Percentiles rank a stretch among this genome's conserved stretches.
These are phyloP conservation scores for Apiospora saccharicola DNA, from an alignment of 2,329 filamentous ascomycete genomes.

Conservation along the genomic window DNA sequence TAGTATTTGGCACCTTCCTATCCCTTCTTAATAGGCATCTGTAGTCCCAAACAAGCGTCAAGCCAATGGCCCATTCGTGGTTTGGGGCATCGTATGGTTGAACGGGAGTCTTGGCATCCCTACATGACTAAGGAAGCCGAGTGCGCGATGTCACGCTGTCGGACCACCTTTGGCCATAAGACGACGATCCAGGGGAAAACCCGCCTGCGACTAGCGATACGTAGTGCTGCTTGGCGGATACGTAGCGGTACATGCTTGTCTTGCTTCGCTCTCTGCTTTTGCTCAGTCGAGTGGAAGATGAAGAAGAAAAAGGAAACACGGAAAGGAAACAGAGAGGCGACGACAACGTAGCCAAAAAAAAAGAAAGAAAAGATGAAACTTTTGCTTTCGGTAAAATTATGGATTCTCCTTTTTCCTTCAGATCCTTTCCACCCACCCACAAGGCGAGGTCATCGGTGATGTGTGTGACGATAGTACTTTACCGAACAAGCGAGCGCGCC, in stretches of 20 bases:
- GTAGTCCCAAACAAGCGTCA: conserved; percentile 24
- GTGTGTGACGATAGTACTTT: not conserved
- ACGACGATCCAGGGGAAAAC: conserved; percentile 14
- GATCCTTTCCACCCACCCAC: no score
- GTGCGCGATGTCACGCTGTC: conserved; percentile 16
- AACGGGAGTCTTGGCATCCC: not conserved
- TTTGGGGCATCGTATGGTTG: not conserved
- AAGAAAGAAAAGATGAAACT: not conserved
- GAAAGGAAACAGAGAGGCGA: not conserved
- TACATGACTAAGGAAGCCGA: conserved; percentile 12
- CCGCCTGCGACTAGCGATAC: not conserved
- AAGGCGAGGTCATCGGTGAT: not conserved
- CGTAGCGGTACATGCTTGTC: not conserved
- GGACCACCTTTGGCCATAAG: conserved; percentile 3
- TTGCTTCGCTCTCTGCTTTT: not conserved
- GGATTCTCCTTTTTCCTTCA: no score
- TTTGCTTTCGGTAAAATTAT: not conserved
- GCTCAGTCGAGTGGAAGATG: not conserved
- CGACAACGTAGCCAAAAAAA: not conserved
- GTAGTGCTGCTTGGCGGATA: not conserved
- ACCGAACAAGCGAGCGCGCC: conserved; percentile 6
- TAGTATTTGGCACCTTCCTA: conserved; percentile 4
- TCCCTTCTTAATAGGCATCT: not conserved
- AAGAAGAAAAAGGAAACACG: not conserved
- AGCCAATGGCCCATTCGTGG: not conserved